phyloP scores from a whole-genome alignment of 202 grass and related monocot species.

The Dendrocalamus latiflorus region DNA sequence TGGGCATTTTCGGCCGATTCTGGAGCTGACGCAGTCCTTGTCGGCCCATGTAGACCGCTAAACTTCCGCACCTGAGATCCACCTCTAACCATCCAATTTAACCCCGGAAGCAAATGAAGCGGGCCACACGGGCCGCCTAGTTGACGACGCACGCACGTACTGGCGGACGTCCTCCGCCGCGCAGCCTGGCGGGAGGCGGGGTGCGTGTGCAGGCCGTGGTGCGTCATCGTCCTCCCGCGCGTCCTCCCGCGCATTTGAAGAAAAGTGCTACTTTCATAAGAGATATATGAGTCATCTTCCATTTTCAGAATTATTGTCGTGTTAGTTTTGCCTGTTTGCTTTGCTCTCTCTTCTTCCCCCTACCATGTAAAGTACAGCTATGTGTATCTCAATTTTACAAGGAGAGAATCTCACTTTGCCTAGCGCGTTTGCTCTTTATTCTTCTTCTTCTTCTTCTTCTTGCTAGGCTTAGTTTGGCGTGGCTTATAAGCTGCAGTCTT shows the following conservation, averaged over 20 bases:
- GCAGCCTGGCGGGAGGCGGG: background rate
- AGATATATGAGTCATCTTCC: no score
- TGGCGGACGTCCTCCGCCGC: background rate
- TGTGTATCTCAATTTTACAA: background rate
- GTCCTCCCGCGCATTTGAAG: background rate
- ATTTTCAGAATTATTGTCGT: no score
- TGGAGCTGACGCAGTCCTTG: background rate
- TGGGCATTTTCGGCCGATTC: background rate
- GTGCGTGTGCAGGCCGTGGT: no score
- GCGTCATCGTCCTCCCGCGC: background rate
- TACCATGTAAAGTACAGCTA: no score
- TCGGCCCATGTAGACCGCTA: background rate
- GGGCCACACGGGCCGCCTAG: background rate
- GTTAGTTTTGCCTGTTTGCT: background rate
- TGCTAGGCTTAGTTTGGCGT: no score
- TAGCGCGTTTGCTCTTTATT: no score
- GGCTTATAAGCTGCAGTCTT: no score
- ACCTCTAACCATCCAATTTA: no score
- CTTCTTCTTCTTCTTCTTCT: no score
- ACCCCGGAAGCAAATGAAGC: no score
- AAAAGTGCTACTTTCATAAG: no score
- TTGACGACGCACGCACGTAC: background rate
- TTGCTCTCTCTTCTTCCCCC: no score
- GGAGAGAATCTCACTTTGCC: background rate
- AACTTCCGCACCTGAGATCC: background rate